Percentiles rank a stretch among this genome's conserved stretches.
Evolutionary conservation across 2,329 filamentous ascomycete species (phyloP).

Genomic region (Alternaria triticina): DNA sequence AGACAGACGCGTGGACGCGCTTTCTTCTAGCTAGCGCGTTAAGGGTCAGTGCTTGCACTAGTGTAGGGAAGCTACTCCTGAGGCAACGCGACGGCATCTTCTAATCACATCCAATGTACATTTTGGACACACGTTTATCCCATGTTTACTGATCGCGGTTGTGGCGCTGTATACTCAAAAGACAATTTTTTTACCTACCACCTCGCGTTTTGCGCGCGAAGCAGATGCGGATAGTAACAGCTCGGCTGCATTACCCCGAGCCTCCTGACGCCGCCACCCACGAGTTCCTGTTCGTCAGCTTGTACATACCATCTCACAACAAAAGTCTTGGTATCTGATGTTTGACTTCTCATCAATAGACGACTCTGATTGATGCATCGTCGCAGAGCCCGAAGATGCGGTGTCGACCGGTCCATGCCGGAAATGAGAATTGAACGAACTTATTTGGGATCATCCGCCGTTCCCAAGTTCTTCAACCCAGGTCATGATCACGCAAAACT

Average conservation of each 20-base stretch:
- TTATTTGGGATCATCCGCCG: not conserved
- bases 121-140: not conserved
- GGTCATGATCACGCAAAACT: slow-evolving; percentile 1
- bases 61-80: not conserved
- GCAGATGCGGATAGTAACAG: not conserved
- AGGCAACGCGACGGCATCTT: not conserved
- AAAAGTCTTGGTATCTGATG: not conserved
- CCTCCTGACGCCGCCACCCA: not conserved
- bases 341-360: not conserved
- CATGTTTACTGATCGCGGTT: not conserved
- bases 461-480: not conserved
- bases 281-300: not conserved
- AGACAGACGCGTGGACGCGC: no score
- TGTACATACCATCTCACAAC: not conserved
- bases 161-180: not conserved
- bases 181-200: not conserved
- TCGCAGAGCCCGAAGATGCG: not conserved
- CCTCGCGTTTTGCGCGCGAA: not conserved
- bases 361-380: not conserved
- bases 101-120: not conserved
- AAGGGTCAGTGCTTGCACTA: not conserved
- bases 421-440: not conserved
- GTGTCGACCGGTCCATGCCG: not conserved
- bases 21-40: not conserved
- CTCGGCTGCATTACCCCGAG: not conserved